Base-by-base conservation (phyloP, 805 yeast genomes). In the Clavispora fructus region DNA sequence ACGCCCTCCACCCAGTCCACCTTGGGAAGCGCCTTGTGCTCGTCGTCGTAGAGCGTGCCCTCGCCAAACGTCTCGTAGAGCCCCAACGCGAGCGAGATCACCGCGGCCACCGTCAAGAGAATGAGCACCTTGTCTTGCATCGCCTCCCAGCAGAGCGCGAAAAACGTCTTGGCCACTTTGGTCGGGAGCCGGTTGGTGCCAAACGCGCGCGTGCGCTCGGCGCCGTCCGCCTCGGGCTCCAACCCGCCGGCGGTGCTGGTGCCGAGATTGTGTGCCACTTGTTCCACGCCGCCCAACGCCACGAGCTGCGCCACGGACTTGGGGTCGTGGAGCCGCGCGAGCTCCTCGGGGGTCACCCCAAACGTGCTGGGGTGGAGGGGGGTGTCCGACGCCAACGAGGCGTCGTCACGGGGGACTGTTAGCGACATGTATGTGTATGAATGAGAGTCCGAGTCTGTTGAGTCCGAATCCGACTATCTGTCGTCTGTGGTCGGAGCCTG, bases 1-100 rank as follows among this genome's bases (percentile, higher is more conserved):
- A 91, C 96, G 56, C 99, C 99, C 71, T 94, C 99, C 41, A 95
- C 96, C 97, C 98, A 94, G 58, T 92, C 96, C 29, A 94, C 95
- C 57, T 82, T 79, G 14, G 97, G 97, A 45, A 82, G 64, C 17
- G 80, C 73, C 19, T 80, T 74, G 26, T 96, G 96, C 52, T 88
- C 87, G 6, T 78, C 81, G 63, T 92, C 97, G 56, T 78, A 78
- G 59, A 80, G 81, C 0, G 87, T 74, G 0, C 85, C 90, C 53
- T 86, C 87, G 37, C 95, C 96, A 68, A 90, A 85, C 1, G 95
- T 83, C 66, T 94, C 95, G 63, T 94, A 94, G 7, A 94, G 73
- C 0, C 99, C 99, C 42, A 94, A 69, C 0, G 95, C 92, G 42
- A 94, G 75, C 0, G 98, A 90, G 4, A 94, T 80, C 2, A 89